These are phyloP conservation scores for Penicillium digitatum DNA, from an alignment of 2,329 filamentous ascomycete species.

Conservation along the genomic window DNA sequence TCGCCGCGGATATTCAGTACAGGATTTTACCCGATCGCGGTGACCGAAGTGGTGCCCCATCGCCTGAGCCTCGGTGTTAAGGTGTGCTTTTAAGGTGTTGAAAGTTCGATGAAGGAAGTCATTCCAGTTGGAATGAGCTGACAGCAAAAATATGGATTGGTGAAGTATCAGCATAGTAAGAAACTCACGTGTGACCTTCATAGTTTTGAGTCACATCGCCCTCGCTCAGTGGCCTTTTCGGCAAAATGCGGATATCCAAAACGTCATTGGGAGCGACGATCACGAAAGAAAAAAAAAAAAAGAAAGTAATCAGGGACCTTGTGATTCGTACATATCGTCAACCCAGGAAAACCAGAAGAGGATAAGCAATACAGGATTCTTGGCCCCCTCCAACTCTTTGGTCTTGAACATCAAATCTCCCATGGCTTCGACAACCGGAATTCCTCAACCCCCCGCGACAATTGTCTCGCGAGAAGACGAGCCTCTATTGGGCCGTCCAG, in stretches of 20 bases:
- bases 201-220: no score
- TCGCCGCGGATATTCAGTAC: not conserved
- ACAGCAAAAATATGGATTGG: no score
- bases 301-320: not conserved
- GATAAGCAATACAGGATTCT: no score
- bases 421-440: constrained; percentile 65
- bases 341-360: no score
- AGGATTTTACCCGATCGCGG: not conserved
- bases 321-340: no score
- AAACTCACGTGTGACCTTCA: no score
- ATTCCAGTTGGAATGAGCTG: not conserved
- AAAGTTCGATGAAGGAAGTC: not conserved
- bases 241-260: not conserved
- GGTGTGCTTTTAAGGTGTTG: not conserved
- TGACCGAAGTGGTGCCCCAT: constrained; percentile 6
- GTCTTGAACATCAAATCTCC: not conserved
- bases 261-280: constrained; percentile 7
- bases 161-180: not conserved
- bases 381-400: not conserved
- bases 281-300: not conserved
- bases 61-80: not conserved
- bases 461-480: constrained; percentile 55
- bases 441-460: constrained; percentile 53
- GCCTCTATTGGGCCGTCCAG: constrained; percentile 66
- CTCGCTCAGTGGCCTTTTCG: not conserved